These are phyloP conservation scores for Umbelopsis vinacea DNA, from an alignment of 192 early-diverging fungal species.

Conservation along the genomic window DNA sequence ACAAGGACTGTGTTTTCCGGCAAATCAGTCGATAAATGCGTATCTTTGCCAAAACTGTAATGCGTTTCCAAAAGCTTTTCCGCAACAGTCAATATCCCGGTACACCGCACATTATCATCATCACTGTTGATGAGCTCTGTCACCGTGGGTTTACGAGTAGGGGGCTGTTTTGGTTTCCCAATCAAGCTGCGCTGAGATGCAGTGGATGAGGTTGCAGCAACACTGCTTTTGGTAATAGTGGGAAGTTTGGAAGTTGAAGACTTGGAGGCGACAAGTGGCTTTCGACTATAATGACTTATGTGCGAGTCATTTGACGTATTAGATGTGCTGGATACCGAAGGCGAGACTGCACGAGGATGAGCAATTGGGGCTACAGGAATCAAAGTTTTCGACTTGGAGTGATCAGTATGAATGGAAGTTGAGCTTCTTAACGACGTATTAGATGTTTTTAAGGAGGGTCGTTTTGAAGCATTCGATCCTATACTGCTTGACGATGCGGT, in stretches of 20 bases:
- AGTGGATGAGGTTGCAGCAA: not conserved
- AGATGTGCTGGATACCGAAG: conserved; percentile 20
- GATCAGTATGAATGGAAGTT: conserved; percentile 2
- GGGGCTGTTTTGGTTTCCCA: not conserved
- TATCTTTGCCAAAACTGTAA: conserved; percentile 5
- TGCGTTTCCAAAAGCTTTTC: conserved; percentile 10
- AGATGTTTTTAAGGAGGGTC: conserved; percentile 1
- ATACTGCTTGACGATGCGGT: conserved; percentile 11
- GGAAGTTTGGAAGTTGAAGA: not conserved
- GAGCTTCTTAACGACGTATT: conserved; percentile 11
- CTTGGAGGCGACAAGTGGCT: not conserved
- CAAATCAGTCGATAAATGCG: not conserved
- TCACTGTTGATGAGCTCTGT: conserved; percentile 3
- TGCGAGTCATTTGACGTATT: conserved; percentile 17
- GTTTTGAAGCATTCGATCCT: not conserved
- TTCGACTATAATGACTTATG: not conserved
- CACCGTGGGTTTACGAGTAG: not conserved
- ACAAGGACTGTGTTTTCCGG: not conserved
- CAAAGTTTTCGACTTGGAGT: conserved; percentile 5
- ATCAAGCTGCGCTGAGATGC: not conserved
- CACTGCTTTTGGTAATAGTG: not conserved
- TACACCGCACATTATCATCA: conserved; percentile 6
- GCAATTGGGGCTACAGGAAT: not conserved
- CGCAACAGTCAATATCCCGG: conserved; percentile 3
- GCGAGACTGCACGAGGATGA: conserved; percentile 11